Evolutionary conservation across 176 grass and related monocot genomes (phyloP), one percentile per base, ranked within the genome.

Genomic region (Oryza longistaminata): DNA sequence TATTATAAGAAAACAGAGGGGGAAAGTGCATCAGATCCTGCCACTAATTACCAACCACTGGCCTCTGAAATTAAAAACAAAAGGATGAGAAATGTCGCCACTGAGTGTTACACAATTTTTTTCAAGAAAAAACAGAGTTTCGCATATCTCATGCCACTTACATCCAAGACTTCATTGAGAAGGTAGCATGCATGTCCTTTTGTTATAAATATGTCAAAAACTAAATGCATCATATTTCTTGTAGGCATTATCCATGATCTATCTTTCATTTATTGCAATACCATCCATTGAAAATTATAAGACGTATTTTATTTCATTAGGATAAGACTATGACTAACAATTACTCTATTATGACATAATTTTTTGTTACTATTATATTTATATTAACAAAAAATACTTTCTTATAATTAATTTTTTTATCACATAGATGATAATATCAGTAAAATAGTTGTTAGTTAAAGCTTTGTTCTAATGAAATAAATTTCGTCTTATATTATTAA

Each of bases 31-130:
- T 66, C 73, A 29, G 45, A 73, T 62, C 19, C 71, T 53, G 12
- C 53, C 29, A 79, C 58, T 53, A 22, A 31, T 62, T 62, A 62
- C 19, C 70, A 55, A 67, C 61, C 7, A 79, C 33, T 64, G 82
- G 4, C 44, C 6, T 37, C 14, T 37, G 19, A 61, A 81, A 82
- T 58, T 86, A 70, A 85, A 66, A 67, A 67, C 55, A 73, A 82
- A 82, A 90, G 67, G 19, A 58, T 58, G 17, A 1, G 58, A 62
- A 24, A 45, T 73, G 75, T 45, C 48, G 44, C 44, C 73, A 77
- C 72, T 77, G 45, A 76, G 24, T 35, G 60, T 12, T 7, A 39
- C 64, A 74, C 64, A 45, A 55, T 21, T 64, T 37, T 65, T 48
- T n/a, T 49, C 11, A 62, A 31, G 0, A 66, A 27, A 26, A 42